These are phyloP conservation scores for Fusarium devonianum DNA, from an alignment of 2,329 filamentous ascomycete genomes.

Conservation along the genomic window DNA sequence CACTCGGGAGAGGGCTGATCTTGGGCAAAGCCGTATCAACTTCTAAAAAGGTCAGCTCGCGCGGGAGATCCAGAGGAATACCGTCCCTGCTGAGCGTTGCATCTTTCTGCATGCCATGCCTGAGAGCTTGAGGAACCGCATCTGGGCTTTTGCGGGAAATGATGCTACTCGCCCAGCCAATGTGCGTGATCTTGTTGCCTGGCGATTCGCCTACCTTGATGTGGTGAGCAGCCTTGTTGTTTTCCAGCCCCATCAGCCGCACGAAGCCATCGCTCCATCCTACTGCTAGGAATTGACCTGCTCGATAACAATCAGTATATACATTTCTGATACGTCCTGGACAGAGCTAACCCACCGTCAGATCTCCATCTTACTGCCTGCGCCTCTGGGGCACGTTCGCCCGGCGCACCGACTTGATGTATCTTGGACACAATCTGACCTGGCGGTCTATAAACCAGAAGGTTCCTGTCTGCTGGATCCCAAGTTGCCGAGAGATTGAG, in stretches of 20 bases:
- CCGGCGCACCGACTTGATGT: slow-evolving; percentile 53
- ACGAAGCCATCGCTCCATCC: slow-evolving; percentile 84
- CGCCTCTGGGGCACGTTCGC: slow-evolving; percentile 51
- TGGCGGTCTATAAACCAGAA: slow-evolving; percentile 80
- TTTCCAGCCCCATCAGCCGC: slow-evolving; percentile 79
- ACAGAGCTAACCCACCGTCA: slow-evolving; percentile 63
- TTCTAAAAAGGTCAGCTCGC: slow-evolving; percentile 77
- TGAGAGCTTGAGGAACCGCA: slow-evolving; percentile 16
- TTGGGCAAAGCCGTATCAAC: slow-evolving; percentile 79
- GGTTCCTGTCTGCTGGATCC: slow-evolving; percentile 70
- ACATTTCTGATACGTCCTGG: neutral
- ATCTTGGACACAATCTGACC: slow-evolving; percentile 69
- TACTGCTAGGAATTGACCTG: slow-evolving; percentile 79
- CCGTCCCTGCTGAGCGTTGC: slow-evolving; percentile 15
- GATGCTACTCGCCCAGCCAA: slow-evolving; percentile 60
- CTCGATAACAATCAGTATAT: neutral
- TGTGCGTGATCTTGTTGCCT: slow-evolving; percentile 56
- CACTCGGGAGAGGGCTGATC: slow-evolving; percentile 71
- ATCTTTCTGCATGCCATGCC: slow-evolving; percentile 21
- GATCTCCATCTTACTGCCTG: slow-evolving; percentile 69
- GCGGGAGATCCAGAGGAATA: slow-evolving; percentile 64
- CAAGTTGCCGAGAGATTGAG: slow-evolving; percentile 81
- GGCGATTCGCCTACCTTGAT: slow-evolving; percentile 61
- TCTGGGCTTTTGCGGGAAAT: slow-evolving; percentile 45
- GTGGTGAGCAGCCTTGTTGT: slow-evolving; percentile 80